Base-by-base conservation (phyloP, 2,329 filamentous ascomycete genomes). In the Fusarium aywerte region DNA sequence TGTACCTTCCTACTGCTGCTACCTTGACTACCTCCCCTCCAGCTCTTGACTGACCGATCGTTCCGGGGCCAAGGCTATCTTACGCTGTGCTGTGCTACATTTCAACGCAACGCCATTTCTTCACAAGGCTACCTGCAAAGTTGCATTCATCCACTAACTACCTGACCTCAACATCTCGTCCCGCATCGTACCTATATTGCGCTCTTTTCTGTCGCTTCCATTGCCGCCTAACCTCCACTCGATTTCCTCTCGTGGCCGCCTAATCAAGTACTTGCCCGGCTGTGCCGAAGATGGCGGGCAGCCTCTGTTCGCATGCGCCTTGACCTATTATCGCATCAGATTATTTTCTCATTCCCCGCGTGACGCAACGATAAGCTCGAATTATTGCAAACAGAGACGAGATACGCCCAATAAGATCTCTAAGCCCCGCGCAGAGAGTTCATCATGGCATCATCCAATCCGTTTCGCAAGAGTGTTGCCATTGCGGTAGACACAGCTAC, bases 381-480 rank as follows among this genome's bases (percentile, higher is more conserved):
- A 61, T 40, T 39, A 63, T 44, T 51, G 33, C 54, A 59, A 58
- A 39, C 45, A 43, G 32, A 68, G 33, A 51, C 42, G 47, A 64
- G 32, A 16, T 42, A 67, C 35, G 33, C 55, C 55, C 58, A 39
- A 43, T 43, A 52, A 61, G 29, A 68, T 33, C 51, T 33, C 35
- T 27, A 49, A 67, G 53, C 31, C 7, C 42, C 20, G 54, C 42
- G 51, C 58, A 39, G 29, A 52, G 38, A 44, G 47, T 42, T 54
- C 45, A 70, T 23, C 40, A 75, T 74, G 72, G 68, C 73, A 33
- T 84, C 74, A 79, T 84, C 76, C 40, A 86, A 86, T 68, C 84
- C 84, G 12, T 86, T 86, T 72, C 84, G 84, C 65, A 82, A 80
- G 68, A 84, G 80, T 74, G 68, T 65, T 32, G 61, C 71, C 40